A percentile compares a stretch with the other conserved stretches of the same genome.
phyloP scores from a whole-genome alignment of 129 eudicot genomes.

The Kitagawia praeruptora region DNA sequence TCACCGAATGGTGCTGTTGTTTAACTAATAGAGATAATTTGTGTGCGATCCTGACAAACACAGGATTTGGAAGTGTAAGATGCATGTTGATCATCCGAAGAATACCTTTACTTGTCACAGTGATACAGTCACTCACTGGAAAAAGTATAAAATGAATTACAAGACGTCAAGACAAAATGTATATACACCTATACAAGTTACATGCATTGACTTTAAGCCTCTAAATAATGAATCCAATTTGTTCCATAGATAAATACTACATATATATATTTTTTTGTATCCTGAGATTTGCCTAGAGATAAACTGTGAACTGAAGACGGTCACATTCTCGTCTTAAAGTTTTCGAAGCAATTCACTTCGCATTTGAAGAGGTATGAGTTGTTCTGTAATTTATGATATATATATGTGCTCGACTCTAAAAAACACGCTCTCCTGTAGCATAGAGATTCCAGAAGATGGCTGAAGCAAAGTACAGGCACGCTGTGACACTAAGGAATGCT shows the following conservation, averaged over 20 bases:
- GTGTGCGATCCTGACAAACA: no score
- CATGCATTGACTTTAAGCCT: not conserved
- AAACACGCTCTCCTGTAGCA: conserved; percentile 77
- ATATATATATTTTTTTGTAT: not conserved
- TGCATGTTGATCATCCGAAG: no score
- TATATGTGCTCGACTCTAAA: conserved; percentile 24
- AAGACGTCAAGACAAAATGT: not conserved
- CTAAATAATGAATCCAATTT: conserved; percentile 1
- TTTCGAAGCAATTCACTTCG: not conserved
- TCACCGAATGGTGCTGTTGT: no score
- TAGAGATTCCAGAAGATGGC: conserved; percentile 77
- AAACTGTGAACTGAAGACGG: not conserved
- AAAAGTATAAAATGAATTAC: not conserved
- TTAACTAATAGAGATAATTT: no score
- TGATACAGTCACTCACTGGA: not conserved
- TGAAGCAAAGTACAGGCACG: conserved; percentile 65
- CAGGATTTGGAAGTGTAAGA: no score
- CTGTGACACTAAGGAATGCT: conserved; percentile 79
- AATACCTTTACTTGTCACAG: no score
- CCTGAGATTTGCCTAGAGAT: not conserved
- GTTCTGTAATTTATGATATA: not conserved
- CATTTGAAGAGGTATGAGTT: not conserved
- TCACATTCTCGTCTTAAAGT: not conserved
- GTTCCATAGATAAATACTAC: not conserved
- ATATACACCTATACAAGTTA: not conserved